Base-by-base conservation (phyloP, 371 early-diverging fungal species). In the Entomophthora muscae region DNA sequence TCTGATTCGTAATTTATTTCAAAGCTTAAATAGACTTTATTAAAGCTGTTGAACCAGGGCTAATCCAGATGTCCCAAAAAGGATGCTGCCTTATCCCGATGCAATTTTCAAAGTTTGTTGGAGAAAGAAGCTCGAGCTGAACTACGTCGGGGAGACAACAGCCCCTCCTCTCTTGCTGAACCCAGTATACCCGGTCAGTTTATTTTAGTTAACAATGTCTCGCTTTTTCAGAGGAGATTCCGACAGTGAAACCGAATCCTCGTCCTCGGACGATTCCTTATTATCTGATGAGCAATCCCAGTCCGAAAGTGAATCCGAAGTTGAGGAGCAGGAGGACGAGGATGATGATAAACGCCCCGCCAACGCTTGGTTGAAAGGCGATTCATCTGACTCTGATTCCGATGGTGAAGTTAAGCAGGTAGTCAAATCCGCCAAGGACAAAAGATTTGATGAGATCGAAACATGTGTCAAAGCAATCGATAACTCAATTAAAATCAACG, bases 351-450 rank as follows among this genome's bases (percentile, higher is more conserved):
- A 77, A 59, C 63, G 72, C 67, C 60, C 73, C 63, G 65, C 66
- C 27, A 72, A 72, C 61, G 68, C 72, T 32, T 67, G 68, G 65
- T 72, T 78, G 65, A 73, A 73, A 63, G 73, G 63, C 32, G 76
- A 61, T 32, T 65, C 68, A 31, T 80, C 75, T 29, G 83, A 83
- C 55, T 80, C 80, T 54, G 79, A 80, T 63, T 68, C 65, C 28
- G 82, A 83, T 62, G 83, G 83, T 10, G 91, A 90, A 28, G 77
- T 70, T 32, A 83, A 82, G 73, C 83, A 86, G 33, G 82, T 83
- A 63, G 85, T 90, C 29, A 82, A 82, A 65, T 88, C 85, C 55
- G 84, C 83, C 65, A 88, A 86, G 71, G 93, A 94, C 70, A 94
- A 93, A 79, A 82, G 87, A 60, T 75, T 84, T 31, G 82, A 81